Evolutionary conservation across 768 basidiomycete species (phyloP).

Genomic region (Suillus subaureus): DNA sequence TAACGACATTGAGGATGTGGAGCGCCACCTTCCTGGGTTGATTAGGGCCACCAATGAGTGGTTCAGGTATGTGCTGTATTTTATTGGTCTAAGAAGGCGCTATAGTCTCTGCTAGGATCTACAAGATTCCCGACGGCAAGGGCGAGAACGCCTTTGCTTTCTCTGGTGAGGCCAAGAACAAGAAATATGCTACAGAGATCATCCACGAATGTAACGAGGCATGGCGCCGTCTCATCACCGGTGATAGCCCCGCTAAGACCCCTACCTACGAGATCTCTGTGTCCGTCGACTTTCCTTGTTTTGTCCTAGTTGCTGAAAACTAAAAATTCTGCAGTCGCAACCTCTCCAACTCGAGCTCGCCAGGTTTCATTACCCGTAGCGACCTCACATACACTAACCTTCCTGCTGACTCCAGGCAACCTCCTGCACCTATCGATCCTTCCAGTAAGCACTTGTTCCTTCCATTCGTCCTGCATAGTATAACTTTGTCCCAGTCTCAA

Average conservation of each 20-base stretch:
- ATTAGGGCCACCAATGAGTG: slow-evolving; percentile 98
- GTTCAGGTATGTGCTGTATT: slow-evolving; percentile 70
- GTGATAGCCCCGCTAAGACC: slow-evolving; percentile 77
- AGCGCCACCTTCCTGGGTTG: slow-evolving; percentile 94
- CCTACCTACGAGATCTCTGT: slow-evolving; percentile 77
- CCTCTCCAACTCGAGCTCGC: slow-evolving; percentile 73
- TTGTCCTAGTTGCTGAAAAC: slow-evolving; percentile 4
- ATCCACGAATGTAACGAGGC: slow-evolving; percentile 99
- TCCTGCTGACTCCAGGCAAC: slow-evolving; percentile 78
- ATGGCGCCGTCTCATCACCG: slow-evolving; percentile 90
- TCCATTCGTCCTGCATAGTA: background rate
- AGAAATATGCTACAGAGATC: slow-evolving; percentile 99
- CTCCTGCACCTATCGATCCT: slow-evolving; percentile 88
- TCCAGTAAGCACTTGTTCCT: slow-evolving; percentile 59
- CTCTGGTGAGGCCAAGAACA: slow-evolving; percentile 99
- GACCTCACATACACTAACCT: slow-evolving; percentile 67
- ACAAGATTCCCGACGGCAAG: slow-evolving; percentile 96
- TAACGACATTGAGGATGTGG: slow-evolving; percentile 99
- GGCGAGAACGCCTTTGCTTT: slow-evolving; percentile 98
- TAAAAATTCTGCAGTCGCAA: slow-evolving; percentile 60
- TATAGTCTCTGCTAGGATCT: slow-evolving; percentile 58
- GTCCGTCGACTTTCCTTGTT: slow-evolving; percentile 48
- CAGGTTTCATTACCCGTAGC: slow-evolving; percentile 62
- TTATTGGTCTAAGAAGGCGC: background rate
- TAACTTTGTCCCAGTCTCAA: slow-evolving; percentile 59